Evolutionary conservation across 495 filamentous ascomycete genomes (phyloP).

Genomic region (Rhizodiscina lignyota): DNA sequence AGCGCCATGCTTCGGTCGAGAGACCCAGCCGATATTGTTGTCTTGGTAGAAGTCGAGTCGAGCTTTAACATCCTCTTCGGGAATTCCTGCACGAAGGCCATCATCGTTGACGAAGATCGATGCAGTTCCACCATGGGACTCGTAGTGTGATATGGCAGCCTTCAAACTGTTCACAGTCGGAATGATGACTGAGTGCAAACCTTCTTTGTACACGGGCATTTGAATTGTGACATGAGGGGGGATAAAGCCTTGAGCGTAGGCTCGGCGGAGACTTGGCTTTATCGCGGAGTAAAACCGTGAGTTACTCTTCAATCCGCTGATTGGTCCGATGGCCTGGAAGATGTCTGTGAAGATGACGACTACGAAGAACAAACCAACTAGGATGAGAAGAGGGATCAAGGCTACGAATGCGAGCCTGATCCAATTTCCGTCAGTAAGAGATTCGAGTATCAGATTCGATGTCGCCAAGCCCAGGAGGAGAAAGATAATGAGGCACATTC

Average conservation of each 20-base stretch:
- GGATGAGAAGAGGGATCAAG: slow-evolving; percentile 6
- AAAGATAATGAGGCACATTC: slow-evolving; percentile 5
- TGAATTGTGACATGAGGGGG: slow-evolving; percentile 54
- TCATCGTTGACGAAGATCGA: slow-evolving; percentile 28
- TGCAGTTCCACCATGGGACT: slow-evolving; percentile 29
- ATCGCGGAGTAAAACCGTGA: slow-evolving; percentile 1
- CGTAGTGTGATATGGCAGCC: slow-evolving; percentile 42
- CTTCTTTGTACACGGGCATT: slow-evolving; percentile 58
- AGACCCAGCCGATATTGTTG: slow-evolving; percentile 23
- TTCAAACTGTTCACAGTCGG: slow-evolving; percentile 40
- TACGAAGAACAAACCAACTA: slow-evolving; percentile 10
- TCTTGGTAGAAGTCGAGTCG: slow-evolving; percentile 39
- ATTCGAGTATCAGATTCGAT: slow-evolving; percentile 4
- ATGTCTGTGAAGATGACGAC: slow-evolving; percentile 3
- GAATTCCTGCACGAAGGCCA: slow-evolving; percentile 17
- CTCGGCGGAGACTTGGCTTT: background rate
- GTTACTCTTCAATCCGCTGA: background rate
- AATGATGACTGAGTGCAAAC: slow-evolving; percentile 38
- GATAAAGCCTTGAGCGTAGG: background rate
- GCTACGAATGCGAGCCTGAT: slow-evolving; percentile 6
- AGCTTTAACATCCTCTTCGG: slow-evolving; percentile 33
- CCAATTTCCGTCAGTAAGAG: slow-evolving; percentile 4
- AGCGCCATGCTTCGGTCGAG: slow-evolving; percentile 28
- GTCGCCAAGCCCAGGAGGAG: slow-evolving; percentile 6
- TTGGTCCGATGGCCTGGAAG: slow-evolving; percentile 1